Evolutionary conservation across 2,329 filamentous ascomycete genomes (phyloP).

Genomic region (Colletotrichum chrysophilum): DNA sequence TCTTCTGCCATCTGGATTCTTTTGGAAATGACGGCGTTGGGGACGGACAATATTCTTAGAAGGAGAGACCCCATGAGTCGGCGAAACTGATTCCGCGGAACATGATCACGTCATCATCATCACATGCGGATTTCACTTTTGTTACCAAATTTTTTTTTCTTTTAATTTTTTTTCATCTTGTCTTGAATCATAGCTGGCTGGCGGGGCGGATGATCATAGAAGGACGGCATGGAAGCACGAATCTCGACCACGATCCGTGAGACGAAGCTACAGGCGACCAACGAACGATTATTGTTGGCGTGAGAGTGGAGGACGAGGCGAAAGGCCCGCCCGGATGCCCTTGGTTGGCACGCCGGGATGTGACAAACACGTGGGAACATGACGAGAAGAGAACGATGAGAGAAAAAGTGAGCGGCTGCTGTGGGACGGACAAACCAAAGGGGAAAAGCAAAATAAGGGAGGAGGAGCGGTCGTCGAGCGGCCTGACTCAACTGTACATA

Average conservation of each 20-base stretch:
- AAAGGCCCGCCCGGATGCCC: not conserved
- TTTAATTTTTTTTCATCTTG: constrained; percentile 19
- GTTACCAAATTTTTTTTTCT: not conserved
- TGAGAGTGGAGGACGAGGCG: not conserved
- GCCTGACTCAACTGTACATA: constrained; percentile 17
- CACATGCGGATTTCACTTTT: constrained; percentile 16
- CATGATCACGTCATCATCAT: constrained; percentile 14
- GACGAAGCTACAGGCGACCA: constrained; percentile 3
- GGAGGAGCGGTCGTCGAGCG: not conserved
- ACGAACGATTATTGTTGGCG: not conserved
- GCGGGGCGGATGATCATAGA: constrained; percentile 18
- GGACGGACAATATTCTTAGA: constrained; percentile 19
- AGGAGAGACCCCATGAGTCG: constrained; percentile 15
- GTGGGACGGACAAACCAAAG: not conserved
- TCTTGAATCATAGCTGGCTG: constrained; percentile 17
- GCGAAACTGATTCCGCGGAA: not conserved
- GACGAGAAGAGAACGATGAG: not conserved
- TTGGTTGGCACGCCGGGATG: not conserved
- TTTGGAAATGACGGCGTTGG: constrained; percentile 22
- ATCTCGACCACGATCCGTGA: constrained; percentile 7
- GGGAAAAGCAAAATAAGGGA: not conserved
- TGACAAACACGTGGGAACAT: not conserved
- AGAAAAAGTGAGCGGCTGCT: not conserved
- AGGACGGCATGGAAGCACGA: constrained; percentile 10
- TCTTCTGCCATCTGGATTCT: constrained; percentile 12